A percentile compares a stretch with the other conserved stretches of the same genome.
These are phyloP conservation scores for Samsoniella hepiali DNA, from an alignment of 2,329 filamentous ascomycete genomes.

Conservation along the genomic window DNA sequence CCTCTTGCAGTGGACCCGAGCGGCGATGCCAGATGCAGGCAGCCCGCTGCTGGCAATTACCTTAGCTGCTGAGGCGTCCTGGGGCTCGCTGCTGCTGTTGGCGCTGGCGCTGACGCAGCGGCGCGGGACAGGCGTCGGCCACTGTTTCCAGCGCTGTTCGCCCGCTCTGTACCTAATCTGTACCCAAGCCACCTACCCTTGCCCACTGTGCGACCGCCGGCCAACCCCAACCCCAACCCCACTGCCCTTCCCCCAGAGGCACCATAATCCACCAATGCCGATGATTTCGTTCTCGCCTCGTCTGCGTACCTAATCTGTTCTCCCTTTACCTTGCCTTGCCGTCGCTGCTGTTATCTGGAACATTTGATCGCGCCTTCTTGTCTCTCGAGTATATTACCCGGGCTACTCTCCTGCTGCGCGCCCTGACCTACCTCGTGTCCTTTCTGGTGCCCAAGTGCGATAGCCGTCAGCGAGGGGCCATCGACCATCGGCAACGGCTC, in stretches of 20 bases:
- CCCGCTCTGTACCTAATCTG: neutral
- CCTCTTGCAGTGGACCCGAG: neutral
- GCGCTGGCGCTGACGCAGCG: neutral
- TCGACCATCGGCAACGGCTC: neutral
- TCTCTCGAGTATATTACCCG: neutral
- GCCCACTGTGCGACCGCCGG: neutral
- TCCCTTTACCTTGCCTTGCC: neutral
- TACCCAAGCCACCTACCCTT: neutral
- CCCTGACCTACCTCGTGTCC: neutral
- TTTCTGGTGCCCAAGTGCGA: neutral
- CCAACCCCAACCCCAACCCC: neutral
- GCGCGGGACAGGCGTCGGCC: neutral
- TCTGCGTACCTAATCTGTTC: neutral
- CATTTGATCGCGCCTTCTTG: neutral
- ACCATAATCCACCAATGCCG: neutral
- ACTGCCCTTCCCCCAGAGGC: slow-evolving; percentile 2
- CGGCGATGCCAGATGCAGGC: no score
- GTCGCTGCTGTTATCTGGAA: neutral
- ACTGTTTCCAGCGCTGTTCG: neutral
- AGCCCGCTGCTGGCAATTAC: no score
- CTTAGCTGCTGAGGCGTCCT: neutral
- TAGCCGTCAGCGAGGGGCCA: neutral
- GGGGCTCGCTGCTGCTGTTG: neutral
- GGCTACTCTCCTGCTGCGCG: neutral
- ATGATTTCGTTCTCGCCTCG: slow-evolving; percentile 1